Base-by-base conservation (phyloP, 768 basidiomycete species). In the Russula virescens region DNA sequence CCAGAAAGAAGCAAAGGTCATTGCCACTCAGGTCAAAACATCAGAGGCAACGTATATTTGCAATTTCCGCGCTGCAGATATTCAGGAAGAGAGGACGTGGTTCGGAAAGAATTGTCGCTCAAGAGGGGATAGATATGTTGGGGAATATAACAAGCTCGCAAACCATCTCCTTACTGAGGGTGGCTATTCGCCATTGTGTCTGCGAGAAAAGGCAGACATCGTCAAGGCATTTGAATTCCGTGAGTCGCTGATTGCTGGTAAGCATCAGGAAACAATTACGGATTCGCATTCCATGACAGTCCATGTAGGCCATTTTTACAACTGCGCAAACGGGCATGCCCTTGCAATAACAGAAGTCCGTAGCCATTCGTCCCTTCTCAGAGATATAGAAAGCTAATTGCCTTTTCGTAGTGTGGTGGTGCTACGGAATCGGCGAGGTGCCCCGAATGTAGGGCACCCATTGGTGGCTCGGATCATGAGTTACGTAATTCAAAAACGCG, bases 311-410 rank as follows among this genome's bases (percentile, higher is more conserved):
- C 73, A 74, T 51, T 73, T 71, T 62, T 74, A 72, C 65, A 74
- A 70, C 21, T 75, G 74, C 58, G 68, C 68, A 58, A 86, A 86
- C 55, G 86, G 86, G 0, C 86, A 88, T 65, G 75, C 79, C 0
- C 87, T 83, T 60, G 80, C 83, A 2, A 87, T 88, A 35, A 72
- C 70, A 0, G 80, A 86, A 70, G 83, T 86, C 61, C 26, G 75
- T 66, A 11, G 23, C 19, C 0, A 53, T 8, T 47, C 10, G 5
- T 40, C 5, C 3, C 8, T 21, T 34, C 10, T n/a, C 23, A 8
- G 18, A 5, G 19, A 23, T 23, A n/a, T 60, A 65, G 63, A 47
- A 19, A 26, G 48, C 38, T 58, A 5, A 58, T 34, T 21, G 31
- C 18, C 31, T 43, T 14, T 21, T 52, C 25, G 16, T 60, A 86